Conservation (phyloP, 2,329 filamentous ascomycete genomes). For the Cladobotryum protrusum region DNA sequence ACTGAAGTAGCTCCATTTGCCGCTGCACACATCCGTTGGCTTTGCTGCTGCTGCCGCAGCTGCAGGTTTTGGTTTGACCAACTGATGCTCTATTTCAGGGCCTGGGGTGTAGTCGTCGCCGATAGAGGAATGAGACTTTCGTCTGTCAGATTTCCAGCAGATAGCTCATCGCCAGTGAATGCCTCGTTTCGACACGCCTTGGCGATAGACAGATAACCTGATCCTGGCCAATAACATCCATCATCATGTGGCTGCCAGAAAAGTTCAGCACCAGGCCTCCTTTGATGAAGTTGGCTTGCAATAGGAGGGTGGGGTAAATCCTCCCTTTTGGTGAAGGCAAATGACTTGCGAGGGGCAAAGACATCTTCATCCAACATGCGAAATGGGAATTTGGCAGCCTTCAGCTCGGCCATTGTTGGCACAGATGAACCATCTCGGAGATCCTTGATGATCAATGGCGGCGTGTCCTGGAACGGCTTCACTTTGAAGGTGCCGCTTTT, state of each 20-base stretch:
- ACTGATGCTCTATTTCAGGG: conserved; percentile 29
- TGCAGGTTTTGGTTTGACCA: conserved; percentile 17
- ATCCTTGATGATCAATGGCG: conserved; percentile 37
- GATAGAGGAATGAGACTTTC: no score
- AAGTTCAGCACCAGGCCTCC: conserved; percentile 46
- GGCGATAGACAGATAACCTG: conserved; percentile 37
- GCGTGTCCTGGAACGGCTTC: conserved; percentile 21
- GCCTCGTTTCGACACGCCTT: conserved; percentile 41
- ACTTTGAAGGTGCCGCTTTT: conserved; percentile 34
- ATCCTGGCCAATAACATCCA: conserved; percentile 46
- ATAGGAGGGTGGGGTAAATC: no score
- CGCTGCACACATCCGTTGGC: no score
- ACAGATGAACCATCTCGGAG: conserved; percentile 27
- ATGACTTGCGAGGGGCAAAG: conserved; percentile 29
- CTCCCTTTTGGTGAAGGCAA: conserved; percentile 28
- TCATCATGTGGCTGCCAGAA: conserved; percentile 40
- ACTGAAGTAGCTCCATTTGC: conserved; percentile 37
- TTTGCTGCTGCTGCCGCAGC: no score
- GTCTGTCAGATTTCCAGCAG: conserved; percentile 31
- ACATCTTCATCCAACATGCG: conserved; percentile 41
- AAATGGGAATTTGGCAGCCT: conserved; percentile 36
- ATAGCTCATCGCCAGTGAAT: conserved; percentile 40
- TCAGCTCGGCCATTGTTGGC: conserved; percentile 33
- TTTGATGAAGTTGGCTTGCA: conserved; percentile 43
- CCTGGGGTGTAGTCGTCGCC: conserved; percentile 15